Evolutionary conservation across 2,329 filamentous ascomycete genomes (phyloP).

Genomic region (Diaporthe amygdali): DNA sequence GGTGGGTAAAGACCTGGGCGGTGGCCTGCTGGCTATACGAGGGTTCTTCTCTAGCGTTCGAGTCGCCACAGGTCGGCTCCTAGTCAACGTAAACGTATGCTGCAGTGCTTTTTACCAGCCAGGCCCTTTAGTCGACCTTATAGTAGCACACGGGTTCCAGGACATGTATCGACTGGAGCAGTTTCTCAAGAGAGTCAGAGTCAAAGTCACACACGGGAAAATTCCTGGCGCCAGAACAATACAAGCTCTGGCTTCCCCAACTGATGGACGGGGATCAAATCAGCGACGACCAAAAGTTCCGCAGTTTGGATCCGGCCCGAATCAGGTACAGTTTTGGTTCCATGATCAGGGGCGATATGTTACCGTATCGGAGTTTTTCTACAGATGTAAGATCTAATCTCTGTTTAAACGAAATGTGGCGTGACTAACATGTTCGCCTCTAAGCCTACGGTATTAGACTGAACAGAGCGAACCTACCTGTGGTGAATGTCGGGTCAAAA

Average conservation of each 20-base stretch:
- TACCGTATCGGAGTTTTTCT: conserved; percentile 58
- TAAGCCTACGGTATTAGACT: conserved; percentile 42
- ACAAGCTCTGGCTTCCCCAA: conserved; percentile 37
- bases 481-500: conserved; percentile 63
- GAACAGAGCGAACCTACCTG: conserved; percentile 45
- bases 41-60: conserved; percentile 41
- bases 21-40: conserved; percentile 34
- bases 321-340: conserved; percentile 60
- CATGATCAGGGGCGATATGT: conserved; percentile 46
- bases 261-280: conserved; percentile 33
- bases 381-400: conserved; percentile 37
- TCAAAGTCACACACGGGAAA: conserved; percentile 42
- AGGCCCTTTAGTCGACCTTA: conserved; percentile 30
- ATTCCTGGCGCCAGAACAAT: conserved; percentile 44
- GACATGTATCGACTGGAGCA: conserved; percentile 31
- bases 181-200: conserved; percentile 41
- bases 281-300: conserved; percentile 30
- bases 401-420: background rate
- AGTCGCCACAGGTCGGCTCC: conserved; percentile 36
- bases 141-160: conserved; percentile 9
- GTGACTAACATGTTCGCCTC: background rate
- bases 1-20: conserved; percentile 28
- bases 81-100: conserved; percentile 42
- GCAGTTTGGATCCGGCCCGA: conserved; percentile 49
- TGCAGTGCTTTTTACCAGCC: conserved; percentile 38